These are phyloP conservation scores for Rhodofomes roseus DNA, from an alignment of 1,284 basidiomycete species.

Conservation along the genomic window DNA sequence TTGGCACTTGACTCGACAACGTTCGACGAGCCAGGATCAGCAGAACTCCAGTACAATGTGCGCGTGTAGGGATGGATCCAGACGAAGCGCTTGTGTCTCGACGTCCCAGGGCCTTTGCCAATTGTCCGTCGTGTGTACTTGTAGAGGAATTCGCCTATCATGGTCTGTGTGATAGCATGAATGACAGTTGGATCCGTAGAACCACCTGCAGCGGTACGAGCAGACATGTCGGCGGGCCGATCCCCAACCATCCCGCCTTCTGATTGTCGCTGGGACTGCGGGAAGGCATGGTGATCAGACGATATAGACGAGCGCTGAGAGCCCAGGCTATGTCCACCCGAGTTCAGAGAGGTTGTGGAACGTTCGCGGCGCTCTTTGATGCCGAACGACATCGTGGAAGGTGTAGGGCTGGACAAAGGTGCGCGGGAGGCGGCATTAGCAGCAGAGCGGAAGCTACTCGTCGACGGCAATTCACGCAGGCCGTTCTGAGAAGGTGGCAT, in stretches of 20 bases:
- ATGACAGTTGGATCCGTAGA: slow-evolving; percentile 85
- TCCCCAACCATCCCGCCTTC: slow-evolving; percentile 22
- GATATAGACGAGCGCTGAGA: slow-evolving; percentile 78
- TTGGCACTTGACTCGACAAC: slow-evolving; percentile 93
- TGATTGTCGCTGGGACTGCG: slow-evolving; percentile 30
- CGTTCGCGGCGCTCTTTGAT: slow-evolving; percentile 49
- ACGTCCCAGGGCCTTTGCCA: slow-evolving; percentile 88
- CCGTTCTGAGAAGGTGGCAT: slow-evolving; percentile 63
- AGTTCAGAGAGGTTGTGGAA: slow-evolving; percentile 63
- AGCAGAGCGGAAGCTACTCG: slow-evolving; percentile 75
- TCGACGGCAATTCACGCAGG: slow-evolving; percentile 72
- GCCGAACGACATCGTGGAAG: slow-evolving; percentile 37
- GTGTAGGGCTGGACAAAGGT: slow-evolving; percentile 39
- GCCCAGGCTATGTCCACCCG: slow-evolving; percentile 53
- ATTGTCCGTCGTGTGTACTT: slow-evolving; percentile 95
- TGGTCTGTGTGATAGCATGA: slow-evolving; percentile 97
- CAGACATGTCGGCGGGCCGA: slow-evolving; percentile 31
- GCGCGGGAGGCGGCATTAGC: slow-evolving; percentile 52
- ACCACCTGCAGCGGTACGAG: slow-evolving; percentile 22
- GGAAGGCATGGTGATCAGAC: slow-evolving; percentile 55
- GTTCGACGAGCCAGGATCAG: slow-evolving; percentile 86
- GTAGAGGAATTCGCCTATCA: slow-evolving; percentile 99
- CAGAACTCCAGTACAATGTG: slow-evolving; percentile 95
- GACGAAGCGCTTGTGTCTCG: slow-evolving; percentile 94
- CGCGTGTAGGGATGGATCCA: slow-evolving; percentile 99